Base-by-base conservation (phyloP, 2,329 filamentous ascomycete species). In the Botrytis medusae region DNA sequence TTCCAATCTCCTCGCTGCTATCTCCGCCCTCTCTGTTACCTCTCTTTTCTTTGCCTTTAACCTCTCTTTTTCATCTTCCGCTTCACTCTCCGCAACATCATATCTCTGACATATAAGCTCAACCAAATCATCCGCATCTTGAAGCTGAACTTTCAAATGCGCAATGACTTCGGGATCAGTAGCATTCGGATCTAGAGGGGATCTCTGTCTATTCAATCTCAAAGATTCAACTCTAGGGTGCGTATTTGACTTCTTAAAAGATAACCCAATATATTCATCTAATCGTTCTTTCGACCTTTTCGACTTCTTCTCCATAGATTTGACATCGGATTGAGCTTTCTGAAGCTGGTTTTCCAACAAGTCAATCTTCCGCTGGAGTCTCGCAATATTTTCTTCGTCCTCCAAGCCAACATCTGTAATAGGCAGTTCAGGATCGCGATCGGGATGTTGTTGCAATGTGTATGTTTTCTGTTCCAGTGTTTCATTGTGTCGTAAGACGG, bases 1-100 rank as follows among this genome's bases (percentile, higher is more conserved):
- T 29, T 72, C 70, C 29, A 72, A 42, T 54, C 70, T 64, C n/a
- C 10, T 54, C 46, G n/a, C 44, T 14, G 46, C 70, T n/a, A 34
- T n/a, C 29, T 72, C 61, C 7, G 40, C n/a, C n/a, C 46, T 51
- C 22, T n/a, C n/a, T 32, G n/a, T n/a, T 16, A 25, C 32, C 9
- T 57, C 46, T 22, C 32, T 22, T 14, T n/a, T 51, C 16, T n/a
- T 20, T 32, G 22, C 34, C 14, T 29, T 37, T 25, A 42, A 44
- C 1, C 14, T 46, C 2, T 32, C 40, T 4, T 32, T 32, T 16
- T 57, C 70, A 71, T 44, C 12, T 29, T 20, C 18, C 46, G 34
- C 40, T 14, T 57, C 61, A 32, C 54, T 1, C 29, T 20, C 29
- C 29, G 34, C 40, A 42, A 32, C 29, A 1, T 44, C 18, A 12